Evolutionary conservation across 495 filamentous ascomycete genomes (phyloP), one percentile per base, ranked within the genome.

Genomic region (Xanthoparmelia taractica): DNA sequence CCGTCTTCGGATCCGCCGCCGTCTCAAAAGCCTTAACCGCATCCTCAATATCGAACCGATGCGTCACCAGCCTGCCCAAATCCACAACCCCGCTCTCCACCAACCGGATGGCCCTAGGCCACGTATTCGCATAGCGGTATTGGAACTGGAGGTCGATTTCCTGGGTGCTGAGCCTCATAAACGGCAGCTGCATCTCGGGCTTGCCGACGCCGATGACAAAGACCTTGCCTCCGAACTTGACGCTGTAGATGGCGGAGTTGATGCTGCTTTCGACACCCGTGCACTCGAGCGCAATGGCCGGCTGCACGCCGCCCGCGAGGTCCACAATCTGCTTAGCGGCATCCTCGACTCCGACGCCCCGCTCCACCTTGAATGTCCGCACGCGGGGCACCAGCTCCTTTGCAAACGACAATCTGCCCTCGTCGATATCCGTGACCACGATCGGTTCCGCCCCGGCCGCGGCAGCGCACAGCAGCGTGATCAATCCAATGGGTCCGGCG

Each of bases 181-280:
- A 96, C 36, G 92, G 92, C 73, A 94, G 88, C 18, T 74, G 82
- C 73, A 95, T 89, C 66, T 90, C 84, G 13, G 80, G 68, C 71
- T 85, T 85, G 63, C 91, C 92, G 81, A 95, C 85, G 11, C 91
- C 92, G 61, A 83, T 90, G 76, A 96, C 92, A 2, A 96, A 87
- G 71, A 90, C 94, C 0, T 84, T 85, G 8, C 92, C 92, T 17
- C 91, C 91, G 50, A 79, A 73, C 52, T 85, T 76, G 4, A 93
- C 77, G 20, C 80, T 79, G 76, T 94, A 83, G 60, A 96, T 80
- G 0, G 81, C 84, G 1, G 84, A 81, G 72, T 93, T 85, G 69
- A 96, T 88, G 60, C 82, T 88, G 1, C 82, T 79, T 70, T 91
- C 88, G 1, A 88, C 92, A 27, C 92, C 92, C 7, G 82, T 85